Base-by-base conservation (phyloP, 257 asterid species). In the Scutellaria galericulata region DNA sequence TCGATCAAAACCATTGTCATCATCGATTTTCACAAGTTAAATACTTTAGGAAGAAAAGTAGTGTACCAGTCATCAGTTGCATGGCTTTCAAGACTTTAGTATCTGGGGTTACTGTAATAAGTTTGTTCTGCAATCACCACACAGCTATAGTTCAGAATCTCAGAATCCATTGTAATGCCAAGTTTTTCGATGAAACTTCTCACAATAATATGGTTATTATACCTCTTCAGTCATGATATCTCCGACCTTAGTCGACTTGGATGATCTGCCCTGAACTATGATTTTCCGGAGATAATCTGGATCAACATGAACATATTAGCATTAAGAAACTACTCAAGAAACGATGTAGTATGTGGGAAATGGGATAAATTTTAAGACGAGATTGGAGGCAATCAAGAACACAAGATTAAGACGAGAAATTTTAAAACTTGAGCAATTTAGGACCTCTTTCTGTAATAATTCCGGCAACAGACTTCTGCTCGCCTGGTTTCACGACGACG, bases 221-320 rank as follows among this genome's bases (percentile, higher is more conserved):
- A 94, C 97, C 97, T 94, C 99, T 81, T 94, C 98, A 1, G 98
- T 94, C 98, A 94, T 94, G 63, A 94, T 91, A 83, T 94, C 97
- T 66, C 98, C 98, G 44, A 94, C 98, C 84, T 89, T 94, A 5
- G 96, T 91, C 7, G 97, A 85, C 82, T 91, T 91, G 78, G 97
- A 94, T 66, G 98, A 94, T 69, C 97, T 84, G 74, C 97, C 98
- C 73, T 94, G 97, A 10, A 94, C 92, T 64, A 94, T 94, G 83
- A 91, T 91, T 81, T 91, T 94, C 90, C 97, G 75, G 70, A 94
- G 97, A 79, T 94, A 94, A 87, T 94, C 97, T 94, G 87, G 46
- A 72, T 35, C 48, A 48, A 68, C 24, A 70, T 27, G 35, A 61
- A 76, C 69, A 63, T 14, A 59, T 67, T 13, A 52, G 58, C 13